Percentiles rank a stretch among this genome's conserved stretches.
phyloP scores from a whole-genome alignment of 257 asterid genomes.

The Mentha longifolia region DNA sequence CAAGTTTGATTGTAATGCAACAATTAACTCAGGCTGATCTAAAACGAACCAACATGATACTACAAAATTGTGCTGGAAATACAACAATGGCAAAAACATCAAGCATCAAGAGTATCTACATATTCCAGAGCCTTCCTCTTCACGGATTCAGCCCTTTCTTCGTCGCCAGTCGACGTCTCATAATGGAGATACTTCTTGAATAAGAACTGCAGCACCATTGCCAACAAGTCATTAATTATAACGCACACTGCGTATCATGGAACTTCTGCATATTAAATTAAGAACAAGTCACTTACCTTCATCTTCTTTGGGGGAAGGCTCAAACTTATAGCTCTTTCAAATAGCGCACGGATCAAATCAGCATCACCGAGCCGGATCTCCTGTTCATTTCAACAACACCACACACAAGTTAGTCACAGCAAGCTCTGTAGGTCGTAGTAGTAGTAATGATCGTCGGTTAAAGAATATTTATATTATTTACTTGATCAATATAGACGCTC shows the following conservation, averaged over 20 bases:
- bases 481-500: slow-evolving; percentile 94
- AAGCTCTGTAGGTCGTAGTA: not conserved
- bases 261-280: not conserved
- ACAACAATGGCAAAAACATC: slow-evolving; percentile 29
- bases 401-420: not conserved
- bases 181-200: slow-evolving; percentile 84
- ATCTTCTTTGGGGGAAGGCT: slow-evolving; percentile 86
- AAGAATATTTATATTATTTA: slow-evolving; percentile 30
- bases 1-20: not conserved
- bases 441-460: too few species aligned
- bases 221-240: not conserved
- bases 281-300: slow-evolving; percentile 53
- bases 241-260: too few species aligned
- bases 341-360: slow-evolving; percentile 79
- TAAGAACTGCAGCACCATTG: slow-evolving; percentile 64
- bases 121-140: slow-evolving; percentile 84
- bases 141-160: slow-evolving; percentile 62
- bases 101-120: slow-evolving; percentile 53
- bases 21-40: not conserved
- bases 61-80: not conserved
- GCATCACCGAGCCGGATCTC: slow-evolving; percentile 79
- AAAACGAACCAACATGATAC: not conserved
- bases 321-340: slow-evolving; percentile 91
- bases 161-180: slow-evolving; percentile 73
- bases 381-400: slow-evolving; percentile 46